A percentile compares a stretch with the other conserved stretches of the same genome.
Conservation (phyloP, 1,284 basidiomycete genomes). For the Puccinia polysora region DNA sequence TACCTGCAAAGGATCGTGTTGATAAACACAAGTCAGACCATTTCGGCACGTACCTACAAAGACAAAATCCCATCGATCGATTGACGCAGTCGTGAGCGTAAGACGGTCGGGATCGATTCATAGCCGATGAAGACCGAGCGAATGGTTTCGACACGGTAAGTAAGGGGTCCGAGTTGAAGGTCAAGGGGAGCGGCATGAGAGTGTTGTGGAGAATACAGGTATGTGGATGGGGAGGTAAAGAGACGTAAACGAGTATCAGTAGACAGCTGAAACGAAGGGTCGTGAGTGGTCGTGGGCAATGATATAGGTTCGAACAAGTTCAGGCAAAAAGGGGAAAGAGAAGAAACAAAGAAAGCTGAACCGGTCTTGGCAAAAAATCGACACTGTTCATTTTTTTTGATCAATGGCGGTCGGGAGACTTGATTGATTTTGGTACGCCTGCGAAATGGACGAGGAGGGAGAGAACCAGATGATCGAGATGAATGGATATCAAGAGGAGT, state of each 20-base stretch:
- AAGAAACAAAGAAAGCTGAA: conserved; percentile 54
- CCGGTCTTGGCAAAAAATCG: conserved; percentile 87
- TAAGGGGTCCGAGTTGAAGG: too few species aligned
- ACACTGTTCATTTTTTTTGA: conserved; percentile 72
- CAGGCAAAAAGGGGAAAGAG: not conserved
- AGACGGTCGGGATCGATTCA: not conserved
- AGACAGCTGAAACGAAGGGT: not conserved
- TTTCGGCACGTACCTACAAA: conserved; percentile 73
- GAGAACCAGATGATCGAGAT: not conserved
- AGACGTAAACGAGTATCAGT: conserved; percentile 23
- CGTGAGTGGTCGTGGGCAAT: conserved; percentile 53
- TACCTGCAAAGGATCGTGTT: conserved; percentile 81
- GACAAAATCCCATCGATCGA: conserved; percentile 43
- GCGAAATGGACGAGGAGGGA: not conserved
- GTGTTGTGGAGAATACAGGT: too few species aligned
- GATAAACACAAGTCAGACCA: conserved; percentile 80
- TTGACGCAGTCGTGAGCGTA: not conserved
- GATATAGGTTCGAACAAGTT: too few species aligned
- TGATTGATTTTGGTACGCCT: not conserved
- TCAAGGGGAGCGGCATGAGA: too few species aligned
- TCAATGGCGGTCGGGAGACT: conserved; percentile 21
- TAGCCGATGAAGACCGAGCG: not conserved
- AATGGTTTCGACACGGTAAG: not conserved
- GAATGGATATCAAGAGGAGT: not conserved
- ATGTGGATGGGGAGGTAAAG: too few species aligned